phyloP scores from a whole-genome alignment of 225 moss, liverwort and hornwort species.

The Climacium dendroides region DNA sequence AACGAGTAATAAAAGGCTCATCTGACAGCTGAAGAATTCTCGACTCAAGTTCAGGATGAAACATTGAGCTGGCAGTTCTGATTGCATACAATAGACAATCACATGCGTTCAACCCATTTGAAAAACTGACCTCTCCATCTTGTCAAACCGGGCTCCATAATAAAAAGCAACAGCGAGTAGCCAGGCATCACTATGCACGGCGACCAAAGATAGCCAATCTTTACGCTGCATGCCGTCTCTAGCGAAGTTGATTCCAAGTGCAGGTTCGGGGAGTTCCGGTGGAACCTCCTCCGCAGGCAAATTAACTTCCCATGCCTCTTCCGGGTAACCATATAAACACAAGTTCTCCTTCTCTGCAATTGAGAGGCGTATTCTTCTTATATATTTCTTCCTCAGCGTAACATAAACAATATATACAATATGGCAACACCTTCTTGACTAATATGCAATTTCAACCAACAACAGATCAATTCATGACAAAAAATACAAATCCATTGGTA shows the following conservation, averaged over 20 bases:
- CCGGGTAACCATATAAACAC: slow-evolving; percentile 44
- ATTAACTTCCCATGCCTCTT: slow-evolving; percentile 46
- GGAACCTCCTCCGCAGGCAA: slow-evolving; percentile 46
- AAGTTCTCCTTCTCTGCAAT: slow-evolving; percentile 56
- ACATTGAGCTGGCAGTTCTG: not conserved
- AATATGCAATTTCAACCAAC: not conserved
- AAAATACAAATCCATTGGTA: not conserved
- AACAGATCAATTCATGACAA: not conserved
- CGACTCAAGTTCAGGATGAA: not conserved
- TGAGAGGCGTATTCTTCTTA: not conserved
- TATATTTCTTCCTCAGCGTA: not conserved
- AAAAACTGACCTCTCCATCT: slow-evolving; percentile 41
- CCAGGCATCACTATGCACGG: slow-evolving; percentile 52
- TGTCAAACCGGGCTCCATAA: slow-evolving; percentile 57
- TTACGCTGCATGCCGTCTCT: slow-evolving; percentile 52
- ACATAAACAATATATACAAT: not conserved
- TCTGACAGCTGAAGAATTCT: not conserved
- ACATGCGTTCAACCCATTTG: not conserved
- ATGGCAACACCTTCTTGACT: not conserved
- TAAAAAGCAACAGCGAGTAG: slow-evolving; percentile 55
- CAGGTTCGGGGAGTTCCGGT: slow-evolving; percentile 44
- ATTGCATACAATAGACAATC: not conserved
- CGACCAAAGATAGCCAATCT: slow-evolving; percentile 45
- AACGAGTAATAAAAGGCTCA: not conserved
- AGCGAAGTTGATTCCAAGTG: slow-evolving; percentile 51